Conservation (phyloP, 2,329 filamentous ascomycete species). For the Aureobasidium pullulans region DNA sequence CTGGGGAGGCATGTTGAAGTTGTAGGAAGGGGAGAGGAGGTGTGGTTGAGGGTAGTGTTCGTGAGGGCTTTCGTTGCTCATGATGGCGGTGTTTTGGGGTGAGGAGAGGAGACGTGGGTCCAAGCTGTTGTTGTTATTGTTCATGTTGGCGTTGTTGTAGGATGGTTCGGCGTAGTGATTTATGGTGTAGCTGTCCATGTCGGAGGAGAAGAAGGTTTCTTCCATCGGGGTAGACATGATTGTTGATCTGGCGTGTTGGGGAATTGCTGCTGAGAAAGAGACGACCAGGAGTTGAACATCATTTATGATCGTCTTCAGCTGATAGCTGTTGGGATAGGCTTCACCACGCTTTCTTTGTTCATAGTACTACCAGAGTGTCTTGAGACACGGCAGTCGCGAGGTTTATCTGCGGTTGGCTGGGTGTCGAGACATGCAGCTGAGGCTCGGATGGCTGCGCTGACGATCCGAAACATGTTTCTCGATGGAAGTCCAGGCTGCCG, state of each 20-base stretch:
- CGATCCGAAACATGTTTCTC: background rate
- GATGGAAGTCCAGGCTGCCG: background rate
- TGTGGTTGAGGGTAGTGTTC: background rate
- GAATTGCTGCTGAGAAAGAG: background rate
- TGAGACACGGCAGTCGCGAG: background rate
- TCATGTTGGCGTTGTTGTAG: background rate
- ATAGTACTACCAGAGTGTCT: background rate
- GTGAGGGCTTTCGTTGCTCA: background rate
- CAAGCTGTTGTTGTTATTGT: background rate
- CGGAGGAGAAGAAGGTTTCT: background rate
- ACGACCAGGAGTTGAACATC: background rate
- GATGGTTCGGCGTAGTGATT: background rate
- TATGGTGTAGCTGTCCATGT: background rate
- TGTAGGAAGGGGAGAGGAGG: background rate
- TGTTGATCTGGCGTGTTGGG: background rate
- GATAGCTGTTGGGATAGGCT: background rate
- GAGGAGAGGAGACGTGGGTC: conserved; percentile 4
- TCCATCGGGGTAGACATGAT: conserved; percentile 3
- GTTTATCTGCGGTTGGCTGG: background rate
- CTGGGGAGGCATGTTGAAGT: no score
- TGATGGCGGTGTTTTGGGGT: background rate
- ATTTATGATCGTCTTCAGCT: background rate
- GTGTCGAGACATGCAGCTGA: conserved; percentile 11
- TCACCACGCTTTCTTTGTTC: conserved; percentile 4
- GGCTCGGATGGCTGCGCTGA: conserved; percentile 1